Evolutionary conservation across 192 early-diverging fungal species (phyloP).

Genomic region (Backusella luteola): DNA sequence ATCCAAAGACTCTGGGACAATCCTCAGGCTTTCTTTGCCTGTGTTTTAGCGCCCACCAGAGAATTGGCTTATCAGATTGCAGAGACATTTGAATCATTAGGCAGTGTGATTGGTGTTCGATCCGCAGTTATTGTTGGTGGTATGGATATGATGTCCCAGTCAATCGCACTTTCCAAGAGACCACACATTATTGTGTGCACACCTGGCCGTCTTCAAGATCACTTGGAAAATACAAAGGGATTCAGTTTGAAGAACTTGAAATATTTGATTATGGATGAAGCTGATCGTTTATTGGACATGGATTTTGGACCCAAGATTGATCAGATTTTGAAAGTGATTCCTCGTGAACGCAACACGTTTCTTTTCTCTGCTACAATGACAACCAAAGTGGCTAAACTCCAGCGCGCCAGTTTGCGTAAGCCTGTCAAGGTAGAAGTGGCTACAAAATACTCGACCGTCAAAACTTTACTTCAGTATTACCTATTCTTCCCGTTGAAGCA

Average conservation of each 20-base stretch:
- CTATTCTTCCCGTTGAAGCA: constrained; percentile 95
- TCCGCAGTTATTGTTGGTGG: constrained; percentile 93
- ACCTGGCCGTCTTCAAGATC: constrained; percentile 93
- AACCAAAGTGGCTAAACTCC: constrained; percentile 95
- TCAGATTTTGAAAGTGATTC: constrained; percentile 89
- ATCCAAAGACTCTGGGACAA: constrained; percentile 84
- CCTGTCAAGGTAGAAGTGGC: constrained; percentile 97
- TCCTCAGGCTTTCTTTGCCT: constrained; percentile 90
- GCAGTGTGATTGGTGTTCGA: constrained; percentile 87
- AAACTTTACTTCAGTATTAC: constrained; percentile 93
- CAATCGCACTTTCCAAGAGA: constrained; percentile 91
- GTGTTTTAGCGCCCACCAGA: constrained; percentile 95
- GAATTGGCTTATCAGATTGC: constrained; percentile 96
- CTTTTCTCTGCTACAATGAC: constrained; percentile 99
- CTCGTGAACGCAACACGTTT: constrained; percentile 88
- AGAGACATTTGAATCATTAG: constrained; percentile 89
- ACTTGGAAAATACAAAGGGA: constrained; percentile 98
- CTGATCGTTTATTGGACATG: constrained; percentile 89
- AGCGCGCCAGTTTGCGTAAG: constrained; percentile 82
- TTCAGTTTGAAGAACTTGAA: constrained; percentile 90
- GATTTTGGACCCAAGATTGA: constrained; percentile 98
- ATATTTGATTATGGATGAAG: constrained; percentile 91
- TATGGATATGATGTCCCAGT: constrained; percentile 96
- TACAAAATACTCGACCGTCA: constrained; percentile 93
- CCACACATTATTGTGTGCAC: constrained; percentile 96